phyloP scores from a whole-genome alignment of 345 rosid species.

The Ailanthus altissimus region DNA sequence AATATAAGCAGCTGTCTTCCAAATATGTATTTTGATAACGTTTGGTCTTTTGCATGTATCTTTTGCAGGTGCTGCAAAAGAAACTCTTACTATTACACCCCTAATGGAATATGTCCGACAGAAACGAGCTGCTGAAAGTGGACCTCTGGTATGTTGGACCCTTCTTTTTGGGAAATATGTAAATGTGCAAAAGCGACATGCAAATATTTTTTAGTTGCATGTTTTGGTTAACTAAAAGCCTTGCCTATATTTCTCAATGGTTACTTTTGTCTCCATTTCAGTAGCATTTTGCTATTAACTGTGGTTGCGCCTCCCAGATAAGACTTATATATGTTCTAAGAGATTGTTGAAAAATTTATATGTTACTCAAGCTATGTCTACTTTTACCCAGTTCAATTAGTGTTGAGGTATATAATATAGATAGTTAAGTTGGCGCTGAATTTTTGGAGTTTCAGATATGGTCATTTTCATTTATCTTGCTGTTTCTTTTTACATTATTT shows the following conservation, averaged over 20 bases:
- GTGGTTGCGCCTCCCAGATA: not conserved
- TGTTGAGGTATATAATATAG: not conserved
- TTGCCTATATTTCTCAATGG: not conserved
- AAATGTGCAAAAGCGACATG: not conserved
- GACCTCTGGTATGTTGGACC: constrained; percentile 45
- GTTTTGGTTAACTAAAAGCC: not conserved
- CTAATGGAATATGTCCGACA: constrained; percentile 83
- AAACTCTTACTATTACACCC: constrained; percentile 60
- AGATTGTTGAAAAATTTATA: not conserved
- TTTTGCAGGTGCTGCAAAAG: constrained; percentile 47
- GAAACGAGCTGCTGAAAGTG: constrained; percentile 63
- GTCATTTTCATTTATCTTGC: not conserved
- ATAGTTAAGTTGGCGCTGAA: not conserved
- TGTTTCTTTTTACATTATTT: not conserved
- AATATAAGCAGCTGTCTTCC: not conserved
- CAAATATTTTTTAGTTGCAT: not conserved
- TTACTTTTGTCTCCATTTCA: not conserved
- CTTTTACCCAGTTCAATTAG: not conserved
- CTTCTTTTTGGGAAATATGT: constrained; percentile 3
- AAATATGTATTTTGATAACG: not conserved
- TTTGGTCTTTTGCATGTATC: not conserved
- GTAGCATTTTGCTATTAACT: not conserved
- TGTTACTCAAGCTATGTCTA: not conserved
- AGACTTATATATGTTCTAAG: constrained; percentile 2
- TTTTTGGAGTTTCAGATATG: not conserved